Evolutionary conservation across 129 eudicot genomes (phyloP), one percentile per base, ranked within the genome.

Genomic region (Escallonia rubra): DNA sequence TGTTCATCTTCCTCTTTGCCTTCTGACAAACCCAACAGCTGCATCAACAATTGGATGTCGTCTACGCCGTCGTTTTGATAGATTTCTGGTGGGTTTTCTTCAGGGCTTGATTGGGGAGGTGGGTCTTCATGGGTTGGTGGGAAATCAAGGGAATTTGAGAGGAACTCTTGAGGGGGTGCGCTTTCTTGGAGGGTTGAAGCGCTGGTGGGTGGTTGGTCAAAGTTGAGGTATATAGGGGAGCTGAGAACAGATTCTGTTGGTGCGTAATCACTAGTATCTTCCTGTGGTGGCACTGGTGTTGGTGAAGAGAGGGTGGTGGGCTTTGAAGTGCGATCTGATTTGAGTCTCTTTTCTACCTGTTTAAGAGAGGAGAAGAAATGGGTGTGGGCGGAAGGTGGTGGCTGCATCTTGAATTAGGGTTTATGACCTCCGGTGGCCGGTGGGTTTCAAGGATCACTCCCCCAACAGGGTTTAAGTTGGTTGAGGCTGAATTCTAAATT

Each of bases 361-460:
- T 82, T 83, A 45, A 90, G 94, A 10, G 95, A 86, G 38, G 88
- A 79, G 85, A 90, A 90, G 74, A 90, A 90, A 34, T 65, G 83
- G 66, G 71, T 49, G 61, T 76, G 78, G 44, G 39, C 7, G 10
- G 70, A 65, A 65, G 70, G 42, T 11, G 48, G 34, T 52, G 10
- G 69, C 46, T 10, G 50, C 50, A 46, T 46, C 50, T n/a, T 52
- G 57, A 52, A 23, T 23, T 23, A 23, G 34, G 34, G 34, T 23
- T 23, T 23, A 23, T 23, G 34, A 23, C 34, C 34, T 23, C 34
- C 34, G 34, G 34, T 23, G 34, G 34, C 34, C 34, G 34, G 34
- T 23, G 34, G 34, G 34, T 23, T 23, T 23, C 34, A 23, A 23
- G 34, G 34, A 23, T 23, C 34, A 23, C 34, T 23, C 34, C 34